Evolutionary conservation across 2,329 filamentous ascomycete genomes (phyloP).

Genomic region (Fusarium sulawesiense): DNA sequence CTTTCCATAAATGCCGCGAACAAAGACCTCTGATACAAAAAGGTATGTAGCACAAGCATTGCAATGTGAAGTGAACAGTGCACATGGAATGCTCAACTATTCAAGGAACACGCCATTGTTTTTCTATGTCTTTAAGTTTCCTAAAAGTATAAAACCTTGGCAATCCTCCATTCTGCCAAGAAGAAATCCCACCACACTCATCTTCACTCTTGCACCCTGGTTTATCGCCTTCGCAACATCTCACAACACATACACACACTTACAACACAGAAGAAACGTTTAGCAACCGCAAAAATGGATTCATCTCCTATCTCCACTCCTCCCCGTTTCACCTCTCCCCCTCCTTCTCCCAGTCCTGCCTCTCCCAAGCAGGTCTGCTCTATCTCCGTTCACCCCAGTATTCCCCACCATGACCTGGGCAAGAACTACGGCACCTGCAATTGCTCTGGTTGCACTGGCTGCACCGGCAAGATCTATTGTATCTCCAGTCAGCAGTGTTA

Average conservation of each 20-base stretch:
- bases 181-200: background rate
- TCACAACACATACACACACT: no score
- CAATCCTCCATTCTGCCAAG: no score
- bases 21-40: background rate
- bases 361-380: background rate
- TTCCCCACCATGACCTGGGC: background rate
- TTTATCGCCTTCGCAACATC: background rate
- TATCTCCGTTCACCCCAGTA: accelerated
- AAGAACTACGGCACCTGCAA: background rate
- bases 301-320: background rate
- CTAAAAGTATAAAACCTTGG: background rate
- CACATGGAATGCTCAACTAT: background rate
- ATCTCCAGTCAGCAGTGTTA: slow-evolving; percentile 11
- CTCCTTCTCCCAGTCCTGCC: accelerated
- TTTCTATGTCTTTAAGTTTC: background rate
- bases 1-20: background rate
- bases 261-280: background rate
- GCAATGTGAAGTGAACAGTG: background rate
- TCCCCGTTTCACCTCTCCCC: background rate
- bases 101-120: background rate
- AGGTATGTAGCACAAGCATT: background rate
- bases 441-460: background rate
- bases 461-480: background rate
- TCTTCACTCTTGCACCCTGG: background rate
- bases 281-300: background rate